phyloP scores from a whole-genome alignment of 441 rosid genomes.

The Erysimum pusillum region DNA sequence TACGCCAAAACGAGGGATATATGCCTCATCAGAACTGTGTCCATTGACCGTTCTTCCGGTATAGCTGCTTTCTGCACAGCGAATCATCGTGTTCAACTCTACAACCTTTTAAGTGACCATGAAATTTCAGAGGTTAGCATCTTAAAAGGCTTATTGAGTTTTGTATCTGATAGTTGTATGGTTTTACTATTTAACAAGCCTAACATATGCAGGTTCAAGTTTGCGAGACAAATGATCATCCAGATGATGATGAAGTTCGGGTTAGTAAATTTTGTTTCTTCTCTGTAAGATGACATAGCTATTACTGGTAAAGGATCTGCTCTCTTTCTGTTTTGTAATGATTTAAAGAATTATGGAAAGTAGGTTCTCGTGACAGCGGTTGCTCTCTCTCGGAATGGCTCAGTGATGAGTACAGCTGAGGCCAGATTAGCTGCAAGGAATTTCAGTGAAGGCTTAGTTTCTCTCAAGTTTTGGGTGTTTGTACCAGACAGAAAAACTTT shows the following conservation, averaged over 20 bases:
- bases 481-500: constrained; percentile 60
- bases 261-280: constrained; percentile 49
- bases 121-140: constrained; percentile 74
- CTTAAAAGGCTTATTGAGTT: not conserved
- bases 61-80: constrained; percentile 72
- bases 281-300: constrained; percentile 8
- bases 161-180: constrained; percentile 18
- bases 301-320: constrained; percentile 7
- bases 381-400: constrained; percentile 75
- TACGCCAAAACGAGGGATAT: not conserved
- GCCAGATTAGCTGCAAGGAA: constrained; percentile 67
- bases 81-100: constrained; percentile 73
- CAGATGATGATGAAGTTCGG: constrained; percentile 68
- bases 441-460: constrained; percentile 71
- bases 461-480: constrained; percentile 82
- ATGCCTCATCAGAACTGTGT: constrained; percentile 49
- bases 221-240: constrained; percentile 89
- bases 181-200: constrained; percentile 37
- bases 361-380: constrained; percentile 70
- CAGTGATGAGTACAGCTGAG: constrained; percentile 77
- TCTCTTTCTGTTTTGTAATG: constrained; percentile 36
- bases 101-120: constrained; percentile 74
- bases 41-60: constrained; percentile 68
- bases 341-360: constrained; percentile 15
- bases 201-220: constrained; percentile 70